Evolutionary conservation across 768 basidiomycete genomes (phyloP), one percentile per base, ranked within the genome.

Genomic region (Trametes cinnabarina): DNA sequence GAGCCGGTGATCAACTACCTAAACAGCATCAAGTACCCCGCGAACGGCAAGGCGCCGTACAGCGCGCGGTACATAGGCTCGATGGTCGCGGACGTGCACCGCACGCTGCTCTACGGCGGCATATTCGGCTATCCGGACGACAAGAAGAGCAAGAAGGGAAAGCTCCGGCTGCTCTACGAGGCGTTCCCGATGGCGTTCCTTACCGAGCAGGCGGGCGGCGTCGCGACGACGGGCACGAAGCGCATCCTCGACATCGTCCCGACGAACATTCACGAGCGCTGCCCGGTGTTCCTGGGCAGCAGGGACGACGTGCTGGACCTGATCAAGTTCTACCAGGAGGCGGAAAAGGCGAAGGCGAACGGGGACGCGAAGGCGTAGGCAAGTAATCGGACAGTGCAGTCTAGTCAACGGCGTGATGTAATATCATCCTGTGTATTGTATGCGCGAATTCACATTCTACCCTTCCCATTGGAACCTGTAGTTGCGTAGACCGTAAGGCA

Each of bases 51-150:
- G 72, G 76, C 83, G 23, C 95, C 96, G 10, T 96, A 97, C 70
- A 92, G 89, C 61, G 87, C 91, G 62, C 84, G 94, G 60, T 87
- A 99, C 75, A 97, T 98, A 70, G 97, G 97, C 25, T 95, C 93
- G 60, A 99, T 99, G 97, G 97, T 98, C 34, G 95, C 96, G 50
- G 96, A 99, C 73, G 96, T 98, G 23, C 94, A 97, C 74, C 82
- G 96, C 65, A 99, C 96, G 6, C 76, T 99, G 30, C 79, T 99
- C 3, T 99, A 99, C 69, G 97, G 97, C 22, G 97, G 97, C 41
- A 98, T 99, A 68, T 99, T 99, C 67, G 96, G 94, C 9, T 99
- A 99, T 73, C 97, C 97, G 8, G 87, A 87, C 68, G 97, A 99
- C 76, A 97, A 92, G 83, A 98, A 98, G 83, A 91, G 85, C 75